Evolutionary conservation across 164 flowering plant species (phyloP).

Genomic region (Hamamelis virginiana): DNA sequence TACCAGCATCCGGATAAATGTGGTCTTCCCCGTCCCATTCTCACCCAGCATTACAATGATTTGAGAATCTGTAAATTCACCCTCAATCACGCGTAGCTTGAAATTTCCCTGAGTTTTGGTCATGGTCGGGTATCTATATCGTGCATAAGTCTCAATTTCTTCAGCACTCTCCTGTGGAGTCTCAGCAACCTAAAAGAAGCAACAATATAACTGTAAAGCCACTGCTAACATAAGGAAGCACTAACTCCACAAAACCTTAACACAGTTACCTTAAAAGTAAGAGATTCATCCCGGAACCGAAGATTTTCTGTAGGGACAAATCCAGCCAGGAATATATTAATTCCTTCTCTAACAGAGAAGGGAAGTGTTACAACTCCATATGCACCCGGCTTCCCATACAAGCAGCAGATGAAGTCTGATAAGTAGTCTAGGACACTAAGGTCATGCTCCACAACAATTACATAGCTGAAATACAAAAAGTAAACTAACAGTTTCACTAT

Average conservation of each 20-base stretch:
- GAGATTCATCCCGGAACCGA: slow-evolving; percentile 89
- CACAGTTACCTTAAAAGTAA: slow-evolving; percentile 83
- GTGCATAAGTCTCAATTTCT: slow-evolving; percentile 89
- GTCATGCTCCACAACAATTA: slow-evolving; percentile 98
- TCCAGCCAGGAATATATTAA: slow-evolving; percentile 95
- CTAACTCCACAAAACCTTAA: background rate
- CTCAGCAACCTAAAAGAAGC: no score
- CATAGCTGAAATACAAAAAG: slow-evolving; percentile 67
- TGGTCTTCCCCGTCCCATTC: no score
- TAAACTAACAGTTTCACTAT: background rate
- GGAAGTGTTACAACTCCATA: slow-evolving; percentile 99
- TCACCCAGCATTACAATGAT: no score
- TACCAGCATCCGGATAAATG: no score
- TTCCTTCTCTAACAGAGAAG: slow-evolving; percentile 98
- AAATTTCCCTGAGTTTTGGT: slow-evolving; percentile 84
- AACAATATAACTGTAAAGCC: background rate
- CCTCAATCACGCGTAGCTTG: slow-evolving; percentile 71
- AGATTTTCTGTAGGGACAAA: no score
- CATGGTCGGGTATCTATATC: slow-evolving; percentile 94
- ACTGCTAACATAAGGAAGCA: background rate
- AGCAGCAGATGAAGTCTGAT: slow-evolving; percentile 98
- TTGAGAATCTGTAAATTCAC: no score
- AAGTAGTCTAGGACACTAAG: no score
- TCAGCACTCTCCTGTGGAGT: slow-evolving; percentile 95
- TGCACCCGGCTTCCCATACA: slow-evolving; percentile 96